Base-by-base conservation (phyloP, 495 filamentous ascomycete genomes). In the Evansstolkia leycettana region DNA sequence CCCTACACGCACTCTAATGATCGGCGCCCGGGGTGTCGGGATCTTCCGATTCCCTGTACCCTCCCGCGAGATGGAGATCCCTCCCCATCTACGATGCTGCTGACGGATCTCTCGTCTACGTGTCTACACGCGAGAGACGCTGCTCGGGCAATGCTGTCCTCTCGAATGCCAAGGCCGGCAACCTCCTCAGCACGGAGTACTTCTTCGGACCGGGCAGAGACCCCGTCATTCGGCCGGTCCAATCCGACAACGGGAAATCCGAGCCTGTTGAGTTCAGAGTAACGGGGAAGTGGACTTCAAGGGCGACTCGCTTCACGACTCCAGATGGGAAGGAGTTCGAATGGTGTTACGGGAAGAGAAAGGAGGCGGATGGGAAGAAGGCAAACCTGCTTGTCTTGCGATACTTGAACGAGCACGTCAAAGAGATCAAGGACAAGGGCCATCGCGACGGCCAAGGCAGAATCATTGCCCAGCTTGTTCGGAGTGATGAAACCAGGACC, bases 321-420 rank as follows among this genome's bases (percentile, higher is more conserved):
- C 56, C 49, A 2, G 39, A 50, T 17, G 55, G 64, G 1, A 50
- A 50, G 7, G 38, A 37, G n/a, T 68, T 70, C 36, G 51, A 62
- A 36, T 76, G 71, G 71, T 47, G 47, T 0, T 74, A 76, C 46
- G 62, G 47, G 8, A 50, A 51, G 18, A 43, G 55, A 17, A 43
- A 39, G 9, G 55, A 58, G 17, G 40, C 57, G 11, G 48, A 52
- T n/a, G 40, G 52, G 12, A 33, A 43, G 16, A 45, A 49, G 7
- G 43, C 48, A 25, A 60, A 47, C 7, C 36, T 65, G 39, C 40
- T 69, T 12, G 37, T 69, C 12, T 41, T 71, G 34, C n/a, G n/a
- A n/a, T n/a, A n/a, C n/a, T n/a, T n/a, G n/a, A n/a, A n/a, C n/a
- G n/a, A n/a, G n/a, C n/a, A n/a, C n/a, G n/a, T n/a, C n/a, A n/a